Evolutionary conservation across 75 land plant genomes (phyloP).

Genomic region (Adiantum capillusveneris): DNA sequence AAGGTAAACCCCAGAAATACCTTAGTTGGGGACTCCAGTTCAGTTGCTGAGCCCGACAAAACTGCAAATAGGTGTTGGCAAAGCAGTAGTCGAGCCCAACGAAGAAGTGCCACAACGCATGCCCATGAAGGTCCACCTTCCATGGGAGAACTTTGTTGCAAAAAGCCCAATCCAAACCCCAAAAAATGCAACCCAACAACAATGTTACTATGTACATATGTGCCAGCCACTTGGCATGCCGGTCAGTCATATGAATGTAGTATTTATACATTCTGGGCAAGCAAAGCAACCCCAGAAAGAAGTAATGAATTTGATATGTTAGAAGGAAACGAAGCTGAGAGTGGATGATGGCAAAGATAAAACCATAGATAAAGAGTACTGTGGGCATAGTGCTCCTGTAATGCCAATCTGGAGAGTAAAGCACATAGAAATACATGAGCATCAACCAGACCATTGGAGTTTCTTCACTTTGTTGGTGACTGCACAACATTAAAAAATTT

Average conservation of each 20-base stretch:
- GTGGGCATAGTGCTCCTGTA: constrained; percentile 84
- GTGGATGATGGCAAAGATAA: constrained; percentile 61
- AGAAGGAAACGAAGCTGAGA: constrained; percentile 46
- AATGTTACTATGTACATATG: constrained; percentile 49
- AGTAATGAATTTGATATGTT: constrained; percentile 72
- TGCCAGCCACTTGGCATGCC: constrained; percentile 58
- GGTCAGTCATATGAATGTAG: constrained; percentile 61
- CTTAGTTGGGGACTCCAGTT: constrained; percentile 62
- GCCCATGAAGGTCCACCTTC: constrained; percentile 74
- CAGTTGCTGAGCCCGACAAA: constrained; percentile 79
- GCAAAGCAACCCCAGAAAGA: constrained; percentile 66
- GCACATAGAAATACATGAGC: constrained; percentile 84
- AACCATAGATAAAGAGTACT: constrained; percentile 74
- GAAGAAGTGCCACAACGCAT: constrained; percentile 79
- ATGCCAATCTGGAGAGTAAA: constrained; percentile 94
- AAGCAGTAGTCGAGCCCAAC: constrained; percentile 78
- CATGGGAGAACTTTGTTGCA: constrained; percentile 44
- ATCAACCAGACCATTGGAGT: constrained; percentile 96
- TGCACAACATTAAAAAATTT: constrained; percentile 19
- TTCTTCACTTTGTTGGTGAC: constrained; percentile 87
- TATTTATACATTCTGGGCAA: constrained; percentile 91
- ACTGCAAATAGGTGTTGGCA: constrained; percentile 81
- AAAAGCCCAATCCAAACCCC: constrained; percentile 55
- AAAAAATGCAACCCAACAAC: constrained; percentile 45
- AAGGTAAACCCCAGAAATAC: constrained; percentile 50